Conservation (phyloP, 75 land plant genomes). For the Sequoiadendron giganteum region DNA sequence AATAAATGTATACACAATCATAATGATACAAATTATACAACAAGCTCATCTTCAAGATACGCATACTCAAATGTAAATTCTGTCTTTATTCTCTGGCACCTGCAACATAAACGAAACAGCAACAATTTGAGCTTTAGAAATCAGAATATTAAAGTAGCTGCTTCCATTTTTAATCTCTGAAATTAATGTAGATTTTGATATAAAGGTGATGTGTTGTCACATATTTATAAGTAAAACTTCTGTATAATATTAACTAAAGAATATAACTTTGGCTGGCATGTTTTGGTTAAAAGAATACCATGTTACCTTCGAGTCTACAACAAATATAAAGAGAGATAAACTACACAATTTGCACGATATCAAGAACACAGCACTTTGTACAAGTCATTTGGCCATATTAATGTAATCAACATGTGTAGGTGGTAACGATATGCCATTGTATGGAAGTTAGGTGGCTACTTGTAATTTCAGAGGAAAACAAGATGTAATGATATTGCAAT, state of each 20-base stretch:
- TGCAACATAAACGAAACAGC: constrained; percentile 19
- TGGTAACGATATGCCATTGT: background rate
- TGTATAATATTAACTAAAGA: background rate
- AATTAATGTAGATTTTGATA: background rate
- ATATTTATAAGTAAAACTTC: background rate
- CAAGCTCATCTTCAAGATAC: constrained; percentile 96
- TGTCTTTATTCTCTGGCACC: constrained; percentile 95
- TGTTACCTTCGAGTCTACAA: background rate
- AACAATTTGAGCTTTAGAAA: background rate
- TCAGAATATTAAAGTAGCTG: background rate
- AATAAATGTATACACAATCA: background rate
- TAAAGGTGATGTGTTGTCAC: background rate
- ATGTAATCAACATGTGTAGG: background rate
- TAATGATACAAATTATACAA: constrained; percentile 33
- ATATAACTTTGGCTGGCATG: background rate
- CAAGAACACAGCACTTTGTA: background rate
- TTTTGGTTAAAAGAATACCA: background rate
- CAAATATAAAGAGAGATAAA: background rate
- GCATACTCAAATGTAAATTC: constrained; percentile 95
- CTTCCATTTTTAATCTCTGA: background rate
- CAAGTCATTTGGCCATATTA: background rate
- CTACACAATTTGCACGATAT: background rate
- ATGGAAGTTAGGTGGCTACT: background rate
- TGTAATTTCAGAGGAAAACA: background rate
- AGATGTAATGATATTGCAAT: background rate